These are phyloP conservation scores for Pleurotus pulmonarius DNA, from an alignment of 768 basidiomycete genomes.

Conservation along the genomic window DNA sequence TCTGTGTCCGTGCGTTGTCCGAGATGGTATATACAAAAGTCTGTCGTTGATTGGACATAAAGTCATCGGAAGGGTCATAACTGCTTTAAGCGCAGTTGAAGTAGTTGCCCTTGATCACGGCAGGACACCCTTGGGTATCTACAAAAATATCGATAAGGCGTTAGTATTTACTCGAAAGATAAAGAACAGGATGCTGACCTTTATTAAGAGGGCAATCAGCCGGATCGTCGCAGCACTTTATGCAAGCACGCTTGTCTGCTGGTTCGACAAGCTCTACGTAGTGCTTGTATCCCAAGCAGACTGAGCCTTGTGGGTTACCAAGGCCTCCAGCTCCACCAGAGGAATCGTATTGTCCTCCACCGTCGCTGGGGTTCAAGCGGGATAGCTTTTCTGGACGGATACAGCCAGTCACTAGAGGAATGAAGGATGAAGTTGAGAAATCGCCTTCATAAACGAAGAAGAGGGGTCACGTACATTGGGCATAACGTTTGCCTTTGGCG, in stretches of 20 bases:
- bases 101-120: slow-evolving; percentile 51
- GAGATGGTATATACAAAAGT: not conserved
- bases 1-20: too few relatives aligned
- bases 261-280: slow-evolving; percentile 61
- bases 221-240: slow-evolving; percentile 53
- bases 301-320: slow-evolving; percentile 50
- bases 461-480: slow-evolving; percentile 34
- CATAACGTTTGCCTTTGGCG: slow-evolving; percentile 35
- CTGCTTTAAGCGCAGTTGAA: slow-evolving; percentile 40
- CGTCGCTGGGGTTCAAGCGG: slow-evolving; percentile 43
- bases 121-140: slow-evolving; percentile 51
- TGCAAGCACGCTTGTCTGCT: slow-evolving; percentile 45
- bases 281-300: slow-evolving; percentile 56
- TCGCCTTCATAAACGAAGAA: not conserved
- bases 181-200: slow-evolving; percentile 24
- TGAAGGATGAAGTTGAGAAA: not conserved
- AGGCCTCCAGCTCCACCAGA: slow-evolving; percentile 46
- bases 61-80: too few relatives aligned
- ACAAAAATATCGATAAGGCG: not conserved
- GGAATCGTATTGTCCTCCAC: slow-evolving; percentile 57
- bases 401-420: slow-evolving; percentile 48
- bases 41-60: not conserved
- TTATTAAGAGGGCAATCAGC: slow-evolving; percentile 50
- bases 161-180: not conserved
- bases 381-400: slow-evolving; percentile 40